Conservation (phyloP, 768 basidiomycete genomes). For the Suillus luteus region DNA sequence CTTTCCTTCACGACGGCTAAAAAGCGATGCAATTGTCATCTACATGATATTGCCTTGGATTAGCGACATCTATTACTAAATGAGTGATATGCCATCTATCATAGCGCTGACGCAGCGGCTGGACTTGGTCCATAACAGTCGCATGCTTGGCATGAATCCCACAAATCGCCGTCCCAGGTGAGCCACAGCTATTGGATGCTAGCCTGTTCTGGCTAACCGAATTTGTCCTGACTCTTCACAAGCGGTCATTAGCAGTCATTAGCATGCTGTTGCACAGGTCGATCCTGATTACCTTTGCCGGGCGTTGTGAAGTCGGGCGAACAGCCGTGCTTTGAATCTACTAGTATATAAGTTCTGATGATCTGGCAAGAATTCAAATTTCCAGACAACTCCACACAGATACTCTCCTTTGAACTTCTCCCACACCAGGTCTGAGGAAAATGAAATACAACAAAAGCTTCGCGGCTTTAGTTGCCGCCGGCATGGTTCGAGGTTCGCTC, state of each 20-base stretch:
- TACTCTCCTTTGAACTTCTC: not conserved
- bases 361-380: not conserved
- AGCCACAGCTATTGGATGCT: not conserved
- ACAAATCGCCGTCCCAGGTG: not conserved
- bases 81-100: not conserved
- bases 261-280: not conserved
- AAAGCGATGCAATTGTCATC: not conserved
- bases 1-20: not conserved
- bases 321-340: not conserved
- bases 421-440: no score
- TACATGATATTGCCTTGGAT: not conserved
- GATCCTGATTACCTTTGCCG: not conserved
- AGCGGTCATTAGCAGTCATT: not conserved
- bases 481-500: constrained; percentile 12
- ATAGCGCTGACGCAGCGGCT: not conserved
- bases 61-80: not conserved
- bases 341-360: not conserved
- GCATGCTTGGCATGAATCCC: not conserved
- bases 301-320: not conserved
- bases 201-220: not conserved
- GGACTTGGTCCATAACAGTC: not conserved
- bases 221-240: not conserved
- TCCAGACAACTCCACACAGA: not conserved
- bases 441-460: constrained; percentile 23
- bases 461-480: constrained; percentile 17